These are phyloP conservation scores for Mortierella sp. DNA, from an alignment of 371 early-diverging fungal species.

Conservation along the genomic window DNA sequence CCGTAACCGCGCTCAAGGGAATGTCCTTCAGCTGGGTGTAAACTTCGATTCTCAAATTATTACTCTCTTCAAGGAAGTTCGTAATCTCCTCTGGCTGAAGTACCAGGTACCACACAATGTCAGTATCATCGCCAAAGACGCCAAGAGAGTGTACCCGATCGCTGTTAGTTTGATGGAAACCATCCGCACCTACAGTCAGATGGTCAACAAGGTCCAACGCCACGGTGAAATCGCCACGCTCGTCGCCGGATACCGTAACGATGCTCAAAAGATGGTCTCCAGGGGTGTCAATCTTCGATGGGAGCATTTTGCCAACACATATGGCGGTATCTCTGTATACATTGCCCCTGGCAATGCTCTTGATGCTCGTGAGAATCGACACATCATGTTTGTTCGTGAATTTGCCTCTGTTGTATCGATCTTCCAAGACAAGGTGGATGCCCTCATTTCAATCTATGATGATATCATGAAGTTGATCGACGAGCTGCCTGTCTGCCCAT, in stretches of 20 bases:
- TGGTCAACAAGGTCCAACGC: constrained; percentile 82
- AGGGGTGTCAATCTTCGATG: constrained; percentile 91
- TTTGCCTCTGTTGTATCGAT: constrained; percentile 90
- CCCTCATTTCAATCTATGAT: constrained; percentile 84
- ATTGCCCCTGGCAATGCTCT: constrained; percentile 68
- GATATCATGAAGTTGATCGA: constrained; percentile 84
- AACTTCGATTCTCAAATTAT: constrained; percentile 97
- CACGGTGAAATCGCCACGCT: constrained; percentile 83
- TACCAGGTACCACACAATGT: constrained; percentile 96
- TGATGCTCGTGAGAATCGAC: constrained; percentile 85
- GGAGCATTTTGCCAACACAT: constrained; percentile 94
- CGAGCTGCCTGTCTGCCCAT: constrained; percentile 88
- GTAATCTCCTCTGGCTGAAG: constrained; percentile 93
- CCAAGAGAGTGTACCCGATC: constrained; percentile 97
- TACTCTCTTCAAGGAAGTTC: constrained; percentile 97
- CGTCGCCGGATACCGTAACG: constrained; percentile 92
- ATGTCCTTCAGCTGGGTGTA: constrained; percentile 86
- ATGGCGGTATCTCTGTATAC: constrained; percentile 61
- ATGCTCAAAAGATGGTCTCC: constrained; percentile 92
- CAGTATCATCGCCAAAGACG: constrained; percentile 94
- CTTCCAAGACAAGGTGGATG: constrained; percentile 96
- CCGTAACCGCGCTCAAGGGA: constrained; percentile 84
- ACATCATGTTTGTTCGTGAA: constrained; percentile 95
- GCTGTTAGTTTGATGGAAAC: constrained; percentile 97
- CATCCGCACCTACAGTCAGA: constrained; percentile 92